Conservation (phyloP, 1,284 basidiomycete species). For the Leccinum griseonigrum region DNA sequence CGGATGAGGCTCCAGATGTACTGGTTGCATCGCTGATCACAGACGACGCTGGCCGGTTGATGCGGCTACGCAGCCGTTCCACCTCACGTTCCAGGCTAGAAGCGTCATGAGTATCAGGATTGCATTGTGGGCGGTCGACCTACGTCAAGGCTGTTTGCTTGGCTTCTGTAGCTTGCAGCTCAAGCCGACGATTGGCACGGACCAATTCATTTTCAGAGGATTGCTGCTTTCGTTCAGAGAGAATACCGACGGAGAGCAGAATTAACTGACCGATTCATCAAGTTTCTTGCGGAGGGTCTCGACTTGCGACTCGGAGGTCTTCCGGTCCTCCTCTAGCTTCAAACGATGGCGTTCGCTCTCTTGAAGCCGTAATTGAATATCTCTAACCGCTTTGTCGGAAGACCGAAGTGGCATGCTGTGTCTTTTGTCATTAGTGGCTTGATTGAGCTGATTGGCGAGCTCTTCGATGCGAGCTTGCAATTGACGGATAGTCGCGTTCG, state of each 20-base stretch:
- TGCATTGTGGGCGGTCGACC: slow-evolving; percentile 23
- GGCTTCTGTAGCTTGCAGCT: slow-evolving; percentile 70
- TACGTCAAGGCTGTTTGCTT: slow-evolving; percentile 70
- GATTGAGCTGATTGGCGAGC: slow-evolving; percentile 59
- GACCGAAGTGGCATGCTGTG: slow-evolving; percentile 48
- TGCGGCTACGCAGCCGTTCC: slow-evolving; percentile 63
- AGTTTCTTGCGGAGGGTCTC: slow-evolving; percentile 53
- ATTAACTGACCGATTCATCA: slow-evolving; percentile 47
- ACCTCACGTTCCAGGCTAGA: slow-evolving; percentile 66
- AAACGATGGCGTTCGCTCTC: slow-evolving; percentile 61
- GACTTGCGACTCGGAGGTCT: slow-evolving; percentile 56
- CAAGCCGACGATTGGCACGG: slow-evolving; percentile 69
- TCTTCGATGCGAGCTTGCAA: slow-evolving; percentile 71
- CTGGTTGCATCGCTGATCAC: slow-evolving; percentile 27
- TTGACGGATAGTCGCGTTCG: slow-evolving; percentile 51
- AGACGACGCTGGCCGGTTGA: slow-evolving; percentile 47
- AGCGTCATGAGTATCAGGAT: slow-evolving; percentile 7
- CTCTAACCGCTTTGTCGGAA: slow-evolving; percentile 52
- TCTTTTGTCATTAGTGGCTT: slow-evolving; percentile 47
- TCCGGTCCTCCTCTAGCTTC: slow-evolving; percentile 65
- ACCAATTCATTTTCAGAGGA: slow-evolving; percentile 65
- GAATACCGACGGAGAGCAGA: neutral
- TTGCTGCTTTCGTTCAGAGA: slow-evolving; percentile 48
- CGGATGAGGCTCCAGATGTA: slow-evolving; percentile 24
- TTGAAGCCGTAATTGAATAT: slow-evolving; percentile 50